phyloP scores from a whole-genome alignment of 129 eudicot genomes.

The Erigeron canadensis region DNA sequence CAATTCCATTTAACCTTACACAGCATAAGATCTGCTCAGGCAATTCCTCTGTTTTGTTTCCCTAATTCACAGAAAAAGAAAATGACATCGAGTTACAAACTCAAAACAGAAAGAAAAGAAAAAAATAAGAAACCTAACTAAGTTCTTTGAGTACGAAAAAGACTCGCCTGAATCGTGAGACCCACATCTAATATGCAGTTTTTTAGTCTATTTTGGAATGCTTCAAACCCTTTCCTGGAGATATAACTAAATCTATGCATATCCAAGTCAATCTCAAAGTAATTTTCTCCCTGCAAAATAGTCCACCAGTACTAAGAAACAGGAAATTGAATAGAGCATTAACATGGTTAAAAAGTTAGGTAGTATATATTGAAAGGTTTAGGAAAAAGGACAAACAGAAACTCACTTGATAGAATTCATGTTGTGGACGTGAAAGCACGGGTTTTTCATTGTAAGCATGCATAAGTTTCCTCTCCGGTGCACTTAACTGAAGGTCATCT shows the following conservation, averaged over 20 bases:
- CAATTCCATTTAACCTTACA: conserved; percentile 74
- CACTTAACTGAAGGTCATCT: conserved; percentile 79
- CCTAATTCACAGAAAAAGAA: conserved; percentile 44
- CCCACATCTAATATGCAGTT: conserved; percentile 82
- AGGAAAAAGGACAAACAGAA: conserved; percentile 1
- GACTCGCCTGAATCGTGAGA: conserved; percentile 84
- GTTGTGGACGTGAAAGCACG: conserved; percentile 97
- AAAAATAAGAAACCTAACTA: background rate
- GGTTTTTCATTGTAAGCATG: conserved; percentile 94
- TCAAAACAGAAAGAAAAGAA: background rate
- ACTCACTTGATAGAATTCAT: conserved; percentile 78
- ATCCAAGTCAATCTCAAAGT: conserved; percentile 91
- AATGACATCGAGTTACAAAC: background rate
- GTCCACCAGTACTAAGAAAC: conserved; percentile 4
- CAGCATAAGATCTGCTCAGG: conserved; percentile 95
- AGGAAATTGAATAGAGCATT: background rate
- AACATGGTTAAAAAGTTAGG: background rate
- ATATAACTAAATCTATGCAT: conserved; percentile 97
- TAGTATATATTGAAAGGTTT: background rate
- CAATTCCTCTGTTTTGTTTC: conserved; percentile 87
- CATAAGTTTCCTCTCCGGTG: conserved; percentile 89
- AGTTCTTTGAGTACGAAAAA: background rate
- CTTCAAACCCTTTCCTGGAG: conserved; percentile 87
- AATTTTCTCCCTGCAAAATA: conserved; percentile 76
- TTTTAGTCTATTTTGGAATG: conserved; percentile 77